phyloP scores from a whole-genome alignment of 495 filamentous ascomycete genomes.

The Penicillium chermesinum region DNA sequence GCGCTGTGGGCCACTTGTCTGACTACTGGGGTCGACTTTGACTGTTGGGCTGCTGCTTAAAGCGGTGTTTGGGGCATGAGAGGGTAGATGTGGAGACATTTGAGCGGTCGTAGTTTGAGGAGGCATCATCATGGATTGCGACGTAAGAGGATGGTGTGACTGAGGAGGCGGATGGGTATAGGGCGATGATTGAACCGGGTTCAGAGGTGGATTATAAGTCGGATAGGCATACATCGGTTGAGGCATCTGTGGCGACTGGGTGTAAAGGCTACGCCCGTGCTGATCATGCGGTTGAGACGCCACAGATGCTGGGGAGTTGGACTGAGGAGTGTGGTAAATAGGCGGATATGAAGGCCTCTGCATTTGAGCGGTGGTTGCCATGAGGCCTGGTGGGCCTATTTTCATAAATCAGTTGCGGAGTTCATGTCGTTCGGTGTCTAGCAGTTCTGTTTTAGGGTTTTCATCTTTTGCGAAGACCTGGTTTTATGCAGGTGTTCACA shows the following conservation, averaged over 20 bases:
- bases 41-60: slow-evolving; percentile 34
- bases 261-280: slow-evolving; percentile 74
- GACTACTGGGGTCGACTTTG: slow-evolving; percentile 44
- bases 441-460: too few species aligned
- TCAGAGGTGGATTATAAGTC: slow-evolving; percentile 69
- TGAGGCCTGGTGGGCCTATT: slow-evolving; percentile 80
- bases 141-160: slow-evolving; percentile 53
- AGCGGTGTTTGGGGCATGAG: slow-evolving; percentile 35
- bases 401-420: slow-evolving; percentile 5
- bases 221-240: slow-evolving; percentile 73
- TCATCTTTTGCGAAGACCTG: too few species aligned
- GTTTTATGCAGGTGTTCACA: too few species aligned
- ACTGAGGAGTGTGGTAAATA: slow-evolving; percentile 95
- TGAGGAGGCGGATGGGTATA: slow-evolving; percentile 67
- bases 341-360: slow-evolving; percentile 78
- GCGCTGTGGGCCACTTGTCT: slow-evolving; percentile 35
- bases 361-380: slow-evolving; percentile 84
- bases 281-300: slow-evolving; percentile 88
- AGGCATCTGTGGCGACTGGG: slow-evolving; percentile 70
- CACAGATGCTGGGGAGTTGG: slow-evolving; percentile 93
- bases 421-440: too few species aligned
- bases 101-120: slow-evolving; percentile 58
- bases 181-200: slow-evolving; percentile 67
- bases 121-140: slow-evolving; percentile 62
- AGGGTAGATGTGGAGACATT: slow-evolving; percentile 48